Conservation (phyloP, 2,329 filamentous ascomycete genomes). For the Ustulina deusta region DNA sequence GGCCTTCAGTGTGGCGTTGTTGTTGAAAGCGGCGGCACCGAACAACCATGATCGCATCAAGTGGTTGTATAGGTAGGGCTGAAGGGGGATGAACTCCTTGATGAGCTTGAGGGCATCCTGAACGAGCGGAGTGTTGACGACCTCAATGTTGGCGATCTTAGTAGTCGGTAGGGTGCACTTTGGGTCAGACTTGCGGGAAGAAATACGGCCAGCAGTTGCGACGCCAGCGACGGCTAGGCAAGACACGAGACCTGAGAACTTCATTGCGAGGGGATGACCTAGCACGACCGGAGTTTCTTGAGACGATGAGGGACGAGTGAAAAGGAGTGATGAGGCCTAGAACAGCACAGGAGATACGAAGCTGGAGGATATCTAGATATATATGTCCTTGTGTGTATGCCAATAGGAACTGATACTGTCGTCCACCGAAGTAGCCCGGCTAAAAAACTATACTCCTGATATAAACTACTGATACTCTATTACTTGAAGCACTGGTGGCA, state of each 20-base stretch:
- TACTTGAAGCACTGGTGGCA: too few relatives aligned
- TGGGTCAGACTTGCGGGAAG: too few relatives aligned
- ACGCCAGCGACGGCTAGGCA: conserved; percentile 18
- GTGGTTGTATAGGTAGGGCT: conserved; percentile 40
- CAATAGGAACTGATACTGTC: neutral
- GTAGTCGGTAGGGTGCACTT: conserved; percentile 25
- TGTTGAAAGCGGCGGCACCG: conserved; percentile 37
- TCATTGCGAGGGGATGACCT: conserved; percentile 30
- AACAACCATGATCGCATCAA: conserved; percentile 39
- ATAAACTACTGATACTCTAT: too few relatives aligned
- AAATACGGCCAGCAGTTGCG: neutral
- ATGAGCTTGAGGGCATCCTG: conserved; percentile 28
- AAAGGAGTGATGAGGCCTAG: conserved; percentile 13
- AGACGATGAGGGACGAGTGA: conserved; percentile 6
- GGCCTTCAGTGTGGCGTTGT: conserved; percentile 36
- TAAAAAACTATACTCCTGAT: too few relatives aligned
- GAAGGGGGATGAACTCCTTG: conserved; percentile 35
- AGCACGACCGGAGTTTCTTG: neutral
- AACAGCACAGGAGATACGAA: conserved; percentile 6
- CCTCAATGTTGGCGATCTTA: conserved; percentile 38
- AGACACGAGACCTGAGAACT: conserved; percentile 31
- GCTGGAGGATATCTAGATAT: conserved; percentile 20
- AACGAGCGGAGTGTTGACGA: conserved; percentile 37
- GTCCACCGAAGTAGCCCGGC: neutral
- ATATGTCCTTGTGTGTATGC: neutral